Conservation (phyloP, 1,284 basidiomycete species). For the Fomitiporia mediterranea region DNA sequence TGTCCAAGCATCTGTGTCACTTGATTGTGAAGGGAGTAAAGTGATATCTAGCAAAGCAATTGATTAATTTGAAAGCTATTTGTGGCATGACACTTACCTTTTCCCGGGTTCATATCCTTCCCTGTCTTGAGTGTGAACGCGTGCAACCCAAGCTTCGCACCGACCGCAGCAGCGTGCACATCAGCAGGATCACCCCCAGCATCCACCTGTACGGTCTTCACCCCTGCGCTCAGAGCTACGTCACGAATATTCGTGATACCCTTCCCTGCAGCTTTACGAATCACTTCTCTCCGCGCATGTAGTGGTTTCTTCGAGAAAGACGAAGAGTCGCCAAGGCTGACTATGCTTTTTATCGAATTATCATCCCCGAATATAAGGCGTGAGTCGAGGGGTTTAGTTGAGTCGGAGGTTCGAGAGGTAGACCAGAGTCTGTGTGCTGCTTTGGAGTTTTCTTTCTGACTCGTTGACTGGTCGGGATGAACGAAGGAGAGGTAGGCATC, state of each 20-base stretch:
- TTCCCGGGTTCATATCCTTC: slow-evolving; percentile 29
- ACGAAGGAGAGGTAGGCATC: slow-evolving; percentile 16
- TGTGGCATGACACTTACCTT: slow-evolving; percentile 34
- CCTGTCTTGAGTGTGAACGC: slow-evolving; percentile 73
- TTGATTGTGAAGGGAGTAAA: slow-evolving; percentile 41
- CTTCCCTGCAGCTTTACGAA: slow-evolving; percentile 62
- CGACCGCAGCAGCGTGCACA: slow-evolving; percentile 76
- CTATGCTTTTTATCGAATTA: slow-evolving; percentile 47
- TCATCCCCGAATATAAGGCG: slow-evolving; percentile 24
- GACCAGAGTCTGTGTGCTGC: slow-evolving; percentile 17
- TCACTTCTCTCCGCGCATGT: slow-evolving; percentile 52
- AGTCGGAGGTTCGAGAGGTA: slow-evolving; percentile 8
- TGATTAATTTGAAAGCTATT: slow-evolving; percentile 40
- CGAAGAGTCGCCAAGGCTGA: slow-evolving; percentile 52
- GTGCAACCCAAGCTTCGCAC: slow-evolving; percentile 68
- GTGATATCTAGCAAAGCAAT: slow-evolving; percentile 33
- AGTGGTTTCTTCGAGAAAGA: slow-evolving; percentile 46
- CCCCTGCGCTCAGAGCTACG: slow-evolving; percentile 42
- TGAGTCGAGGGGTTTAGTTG: slow-evolving; percentile 17
- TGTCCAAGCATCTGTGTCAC: slow-evolving; percentile 58
- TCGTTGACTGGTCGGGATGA: background rate
- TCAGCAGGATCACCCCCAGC: slow-evolving; percentile 32
- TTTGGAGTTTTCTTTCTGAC: too few species aligned
- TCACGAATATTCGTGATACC: slow-evolving; percentile 62
- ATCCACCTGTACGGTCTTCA: slow-evolving; percentile 11